Base-by-base conservation (phyloP, 768 basidiomycete genomes). In the Naematelia encephala region DNA sequence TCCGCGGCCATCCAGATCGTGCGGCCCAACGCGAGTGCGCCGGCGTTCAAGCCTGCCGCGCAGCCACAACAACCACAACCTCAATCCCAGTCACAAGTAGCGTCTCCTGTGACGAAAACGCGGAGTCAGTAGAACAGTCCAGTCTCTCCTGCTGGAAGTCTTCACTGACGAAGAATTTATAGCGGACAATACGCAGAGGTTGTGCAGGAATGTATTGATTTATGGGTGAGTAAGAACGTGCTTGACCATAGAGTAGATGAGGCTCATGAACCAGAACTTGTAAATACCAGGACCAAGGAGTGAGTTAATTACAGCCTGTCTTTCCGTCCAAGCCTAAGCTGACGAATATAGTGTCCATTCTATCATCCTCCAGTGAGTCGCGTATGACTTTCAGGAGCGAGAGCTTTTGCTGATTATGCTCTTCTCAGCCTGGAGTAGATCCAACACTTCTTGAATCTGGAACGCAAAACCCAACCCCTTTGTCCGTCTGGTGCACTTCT, bases 121-220 rank as follows among this genome's bases (percentile, higher is more conserved):
- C 34, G 34, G 34, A 16, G 34, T 39, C 8, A 39, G 34, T 39
- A 8, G 8, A 16, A n/a, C 8, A 39, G 34, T 16, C 8, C 34
- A 8, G 34, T 39, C 8, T 16, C 8, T 16, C 8, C 8, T 16
- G 34, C 8, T 39, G 34, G 65, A 49, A 56, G 67, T 56, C 43
- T 45, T 19, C 21, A 8, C 34, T 51, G 52, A 51, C 14, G 26
- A 51, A 11, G 21, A 10, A 10, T 8, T 51, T 16, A 11, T 51
- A 27, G 25, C 51, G 64, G 68, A 72, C 51, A 62, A 52, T 5
- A 64, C 65, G 23, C 85, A 86, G 75, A 84, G 87, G 54, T 87
- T 91, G 70, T 96, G 91, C 79, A 85, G 89, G 72, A 94, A 96
- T 80, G 85, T 92, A 52, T 80, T 88, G 75, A 92, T 94, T 63